Evolutionary conservation across 2,329 filamentous ascomycete genomes (phyloP), one percentile per base, ranked within the genome.

Genomic region (Aureobasidium pullulans): DNA sequence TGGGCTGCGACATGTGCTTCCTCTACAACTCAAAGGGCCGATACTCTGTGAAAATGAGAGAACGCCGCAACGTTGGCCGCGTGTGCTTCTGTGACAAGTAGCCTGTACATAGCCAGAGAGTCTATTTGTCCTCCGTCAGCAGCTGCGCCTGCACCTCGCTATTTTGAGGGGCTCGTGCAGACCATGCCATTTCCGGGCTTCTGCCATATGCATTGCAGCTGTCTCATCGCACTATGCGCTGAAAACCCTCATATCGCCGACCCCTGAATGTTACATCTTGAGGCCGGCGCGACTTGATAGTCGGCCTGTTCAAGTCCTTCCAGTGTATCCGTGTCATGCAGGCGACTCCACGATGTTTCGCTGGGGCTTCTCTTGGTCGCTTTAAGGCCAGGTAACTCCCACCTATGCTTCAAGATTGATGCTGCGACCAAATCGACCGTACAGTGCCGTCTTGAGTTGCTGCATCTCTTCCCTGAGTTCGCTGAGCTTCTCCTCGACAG

Each of bases 401-500:
- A 36, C 36, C 82, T 79, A 94, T 66, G 88, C 90, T 76, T 99
- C 94, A 65, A 97, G 80, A 75, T 99, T 99, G 79, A 99, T 99
- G 73, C 92, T 96, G 73, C 89, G 85, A 59, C 94, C 94, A 75
- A 99, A 99, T 63, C 95, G 85, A 36, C 91, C 92, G 75, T 99
- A 99, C 62, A 99, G 77, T 63, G 89, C 85, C 61, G 96, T 88
- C 79, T 99, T 99, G 64, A 99, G 80, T 72, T 88, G 81, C 63
- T 85, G 83, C 89, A 97, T 92, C 71, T 96, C 90, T 64, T 95
- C 91, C 59, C 87, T 86, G 56, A 96, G 81, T 2, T 80, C 80
- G 58, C 82, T 77, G 40, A 97, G 76, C 69, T 87, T 88, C 56
- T 90, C 88, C 74, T 96, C 91, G 58, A 96, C 76, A 61, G 76